Conservation (phyloP, 2,329 filamentous ascomycete species). For the Alternaria alternata region DNA sequence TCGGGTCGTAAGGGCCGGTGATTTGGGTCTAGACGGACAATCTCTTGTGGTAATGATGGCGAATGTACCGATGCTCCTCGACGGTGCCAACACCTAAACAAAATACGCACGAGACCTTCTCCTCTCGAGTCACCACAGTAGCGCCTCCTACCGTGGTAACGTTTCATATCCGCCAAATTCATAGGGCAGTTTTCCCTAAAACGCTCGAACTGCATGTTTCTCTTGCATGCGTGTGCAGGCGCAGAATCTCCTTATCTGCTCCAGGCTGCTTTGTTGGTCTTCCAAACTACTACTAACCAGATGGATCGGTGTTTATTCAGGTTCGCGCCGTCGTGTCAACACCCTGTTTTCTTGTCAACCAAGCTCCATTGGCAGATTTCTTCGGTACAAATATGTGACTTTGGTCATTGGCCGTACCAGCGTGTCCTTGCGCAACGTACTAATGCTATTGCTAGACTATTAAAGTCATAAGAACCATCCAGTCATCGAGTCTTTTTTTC, state of each 20-base stretch:
- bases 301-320: background rate
- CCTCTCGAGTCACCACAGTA: background rate
- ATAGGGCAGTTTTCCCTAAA: background rate
- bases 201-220: background rate
- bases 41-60: background rate
- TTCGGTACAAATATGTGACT: background rate
- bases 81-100: background rate
- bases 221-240: constrained; percentile 1
- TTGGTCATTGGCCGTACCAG: background rate
- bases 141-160: background rate
- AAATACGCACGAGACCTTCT: background rate
- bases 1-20: background rate
- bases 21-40: background rate
- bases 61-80: background rate
- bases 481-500: background rate
- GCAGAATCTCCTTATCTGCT: background rate
- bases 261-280: background rate
- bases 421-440: background rate
- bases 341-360: background rate
- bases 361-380: background rate
- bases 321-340: background rate
- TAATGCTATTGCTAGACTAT: background rate
- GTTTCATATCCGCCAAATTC: background rate
- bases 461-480: background rate
- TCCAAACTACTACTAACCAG: background rate